Evolutionary conservation across 495 filamentous ascomycete species (phyloP).

Genomic region (Penicillium antarcticum): DNA sequence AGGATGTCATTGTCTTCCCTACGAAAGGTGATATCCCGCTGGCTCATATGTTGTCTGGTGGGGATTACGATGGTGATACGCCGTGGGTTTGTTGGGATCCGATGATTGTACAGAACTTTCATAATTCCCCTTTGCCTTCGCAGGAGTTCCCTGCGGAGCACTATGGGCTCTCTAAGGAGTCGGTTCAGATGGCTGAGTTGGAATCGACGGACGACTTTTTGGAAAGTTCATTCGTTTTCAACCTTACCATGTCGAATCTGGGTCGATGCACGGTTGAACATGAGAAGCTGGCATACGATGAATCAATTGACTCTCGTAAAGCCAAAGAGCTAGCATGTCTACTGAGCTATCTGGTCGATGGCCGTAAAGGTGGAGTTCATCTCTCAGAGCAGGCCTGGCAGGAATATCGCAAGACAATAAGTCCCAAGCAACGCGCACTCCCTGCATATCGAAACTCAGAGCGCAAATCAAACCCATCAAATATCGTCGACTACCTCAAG

Average conservation of each 20-base stretch:
- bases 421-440: conserved; percentile 24
- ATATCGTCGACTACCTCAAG: conserved; percentile 71
- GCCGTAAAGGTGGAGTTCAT: conserved; percentile 68
- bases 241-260: conserved; percentile 61
- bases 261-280: conserved; percentile 75
- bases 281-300: conserved; percentile 65
- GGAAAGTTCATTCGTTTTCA: conserved; percentile 58
- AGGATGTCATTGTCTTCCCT: conserved; percentile 86
- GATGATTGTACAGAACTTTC: conserved; percentile 68
- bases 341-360: conserved; percentile 77
- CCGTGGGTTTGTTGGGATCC: conserved; percentile 91
- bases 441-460: conserved; percentile 41
- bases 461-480: conserved; percentile 33
- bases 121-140: conserved; percentile 59
- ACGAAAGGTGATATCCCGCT: conserved; percentile 64
- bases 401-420: conserved; percentile 41
- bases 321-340: conserved; percentile 64
- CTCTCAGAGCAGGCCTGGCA: conserved; percentile 59
- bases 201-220: conserved; percentile 45
- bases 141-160: conserved; percentile 40
- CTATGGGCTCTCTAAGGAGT: conserved; percentile 60
- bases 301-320: conserved; percentile 50
- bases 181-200: conserved; percentile 34
- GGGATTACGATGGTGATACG: conserved; percentile 92
- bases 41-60: conserved; percentile 81